Evolutionary conservation across 768 basidiomycete genomes (phyloP).

Genomic region (Suillus paluster): DNA sequence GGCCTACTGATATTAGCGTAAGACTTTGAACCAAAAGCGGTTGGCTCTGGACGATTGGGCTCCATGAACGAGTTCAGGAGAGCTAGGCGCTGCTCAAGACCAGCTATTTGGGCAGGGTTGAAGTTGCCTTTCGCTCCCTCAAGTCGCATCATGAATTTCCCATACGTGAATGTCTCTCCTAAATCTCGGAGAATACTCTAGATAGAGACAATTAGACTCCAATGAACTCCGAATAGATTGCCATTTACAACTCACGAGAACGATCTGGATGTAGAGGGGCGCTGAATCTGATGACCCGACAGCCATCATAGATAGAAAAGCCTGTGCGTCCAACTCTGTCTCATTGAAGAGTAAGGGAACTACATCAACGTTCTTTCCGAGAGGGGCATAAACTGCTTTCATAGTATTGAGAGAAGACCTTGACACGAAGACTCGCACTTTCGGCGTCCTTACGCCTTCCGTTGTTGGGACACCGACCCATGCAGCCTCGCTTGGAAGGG

Average conservation of each 20-base stretch:
- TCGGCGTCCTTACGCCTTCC: constrained; percentile 19
- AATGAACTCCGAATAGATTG: not conserved
- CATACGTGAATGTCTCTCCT: constrained; percentile 55
- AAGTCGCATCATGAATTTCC: constrained; percentile 46
- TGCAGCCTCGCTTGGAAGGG: constrained; percentile 60
- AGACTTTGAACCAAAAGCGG: not conserved
- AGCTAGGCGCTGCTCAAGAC: constrained; percentile 59
- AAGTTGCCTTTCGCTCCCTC: constrained; percentile 47
- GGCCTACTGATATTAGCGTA: not conserved
- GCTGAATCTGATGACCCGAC: constrained; percentile 54
- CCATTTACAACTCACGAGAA: constrained; percentile 48
- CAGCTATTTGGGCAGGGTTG: constrained; percentile 52
- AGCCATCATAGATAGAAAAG: constrained; percentile 69
- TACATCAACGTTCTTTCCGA: constrained; percentile 49
- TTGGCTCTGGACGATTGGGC: not conserved
- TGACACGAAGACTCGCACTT: constrained; percentile 51
- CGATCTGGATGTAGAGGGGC: constrained; percentile 64
- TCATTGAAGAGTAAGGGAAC: constrained; percentile 54
- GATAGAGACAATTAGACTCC: not conserved
- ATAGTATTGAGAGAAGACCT: constrained; percentile 56
- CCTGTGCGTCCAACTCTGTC: constrained; percentile 59
- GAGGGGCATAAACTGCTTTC: constrained; percentile 48
- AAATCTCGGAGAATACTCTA: constrained; percentile 60
- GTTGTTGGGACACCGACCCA: constrained; percentile 45
- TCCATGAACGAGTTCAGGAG: constrained; percentile 57